These are phyloP conservation scores for Phascolomyces articulosus DNA, from an alignment of 371 early-diverging fungal genomes.

Conservation along the genomic window DNA sequence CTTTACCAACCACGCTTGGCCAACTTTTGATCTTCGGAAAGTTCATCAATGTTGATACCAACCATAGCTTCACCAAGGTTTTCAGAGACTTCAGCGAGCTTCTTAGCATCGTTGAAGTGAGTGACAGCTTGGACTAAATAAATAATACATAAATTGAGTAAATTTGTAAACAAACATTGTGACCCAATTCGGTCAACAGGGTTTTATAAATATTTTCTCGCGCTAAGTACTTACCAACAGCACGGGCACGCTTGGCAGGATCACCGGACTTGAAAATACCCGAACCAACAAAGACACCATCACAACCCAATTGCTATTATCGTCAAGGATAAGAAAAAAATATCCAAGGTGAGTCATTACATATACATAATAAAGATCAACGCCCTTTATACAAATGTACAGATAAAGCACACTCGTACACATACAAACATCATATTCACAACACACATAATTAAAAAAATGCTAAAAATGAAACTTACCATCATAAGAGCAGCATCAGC, in stretches of 20 bases:
- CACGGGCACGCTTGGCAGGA: conserved; percentile 94
- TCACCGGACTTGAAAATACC: conserved; percentile 94
- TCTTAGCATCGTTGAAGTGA: conserved; percentile 88
- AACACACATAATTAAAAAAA: not conserved
- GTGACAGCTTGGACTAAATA: conserved; percentile 89
- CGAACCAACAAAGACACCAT: conserved; percentile 94
- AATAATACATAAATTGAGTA: not conserved
- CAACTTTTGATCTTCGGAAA: conserved; percentile 71
- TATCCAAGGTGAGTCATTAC: conserved; percentile 1
- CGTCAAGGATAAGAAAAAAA: not conserved
- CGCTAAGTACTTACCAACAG: conserved; percentile 63
- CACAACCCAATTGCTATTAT: conserved; percentile 87
- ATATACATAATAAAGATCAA: too few relatives aligned
- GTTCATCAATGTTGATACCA: conserved; percentile 84
- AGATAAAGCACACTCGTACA: not conserved
- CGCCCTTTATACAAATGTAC: too few relatives aligned
- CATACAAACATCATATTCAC: not conserved
- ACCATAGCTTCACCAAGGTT: conserved; percentile 97
- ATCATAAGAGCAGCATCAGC: conserved; percentile 97
- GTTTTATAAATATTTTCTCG: not conserved
- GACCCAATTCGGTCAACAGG: not conserved
- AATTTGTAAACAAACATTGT: too few relatives aligned
- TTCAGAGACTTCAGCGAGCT: conserved; percentile 90
- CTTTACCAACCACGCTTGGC: conserved; percentile 79
- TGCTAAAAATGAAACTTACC: too few relatives aligned